Base-by-base conservation (phyloP, 352 stramenopile species). In the Pythium biforme region DNA sequence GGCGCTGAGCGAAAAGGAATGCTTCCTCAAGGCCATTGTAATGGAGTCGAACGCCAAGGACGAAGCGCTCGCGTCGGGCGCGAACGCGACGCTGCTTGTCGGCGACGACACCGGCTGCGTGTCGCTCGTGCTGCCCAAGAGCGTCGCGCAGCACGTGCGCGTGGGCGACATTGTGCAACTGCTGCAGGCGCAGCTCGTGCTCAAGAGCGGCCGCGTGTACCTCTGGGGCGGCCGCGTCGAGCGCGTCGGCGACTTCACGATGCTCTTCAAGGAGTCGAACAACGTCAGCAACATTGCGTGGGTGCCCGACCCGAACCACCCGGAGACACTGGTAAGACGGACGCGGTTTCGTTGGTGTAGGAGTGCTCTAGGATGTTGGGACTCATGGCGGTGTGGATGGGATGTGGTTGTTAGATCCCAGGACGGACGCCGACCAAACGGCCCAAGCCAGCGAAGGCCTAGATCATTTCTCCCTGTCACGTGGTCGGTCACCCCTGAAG, bases 261-360 rank as follows among this genome's bases (percentile, higher is more conserved):
- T 93, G 78, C 75, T 94, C 10, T 95, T 95, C 59, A 95, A 95
- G 61, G 87, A 95, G 70, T 73, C 70, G 29, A 49, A 73, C 59
- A 94, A 95, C 54, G 76, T 95, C 47, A 95, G 84, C 76, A 92
- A 75, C 53, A 67, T 93, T 63, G 79, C 83, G 29, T 95, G 86
- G 79, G 79, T 90, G 37, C 91, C 92, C 47, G 87, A 95, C 64
- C 82, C 82, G 17, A 75, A 71, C 41, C 89, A 92, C 59, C 81
- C 79, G 0, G 81, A 94, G 39, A 63, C 68, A 3, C 59, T 90
- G 74, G 84, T 94, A 39, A 49, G 75, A 37, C 31, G 31, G 31
- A 37, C 4, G n/a, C n/a, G n/a, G n/a, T n/a, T n/a, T n/a, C n/a
- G n/a, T n/a, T n/a, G n/a, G n/a, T n/a, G 17, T 43, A 11, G 6